Evolutionary conservation across 495 filamentous ascomycete species (phyloP).

Genomic region (Xylaria longipes): DNA sequence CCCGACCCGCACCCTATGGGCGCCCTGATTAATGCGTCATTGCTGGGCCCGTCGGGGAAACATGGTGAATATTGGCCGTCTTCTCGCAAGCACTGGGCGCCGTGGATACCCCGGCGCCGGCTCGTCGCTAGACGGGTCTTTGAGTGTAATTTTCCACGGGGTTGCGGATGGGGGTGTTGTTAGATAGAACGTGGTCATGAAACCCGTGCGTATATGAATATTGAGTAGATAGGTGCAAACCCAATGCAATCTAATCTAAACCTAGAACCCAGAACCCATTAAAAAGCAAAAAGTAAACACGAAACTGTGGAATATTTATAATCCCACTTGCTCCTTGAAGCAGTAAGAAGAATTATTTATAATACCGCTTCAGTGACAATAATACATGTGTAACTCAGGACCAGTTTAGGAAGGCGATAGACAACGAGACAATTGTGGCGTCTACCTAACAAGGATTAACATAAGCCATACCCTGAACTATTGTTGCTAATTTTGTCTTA

Average conservation of each 20-base stretch:
- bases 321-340: neutral
- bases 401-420: no score
- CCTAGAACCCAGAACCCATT: no score
- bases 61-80: conserved; percentile 16
- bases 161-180: neutral
- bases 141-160: neutral
- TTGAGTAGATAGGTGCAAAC: neutral
- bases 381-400: neutral
- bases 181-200: neutral
- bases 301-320: neutral
- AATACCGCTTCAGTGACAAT: no score
- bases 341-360: no score
- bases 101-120: conserved; percentile 15
- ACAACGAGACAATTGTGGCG: no score
- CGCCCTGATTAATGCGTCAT: neutral
- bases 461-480: no score
- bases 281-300: neutral
- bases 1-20: conserved; percentile 6
- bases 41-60: neutral
- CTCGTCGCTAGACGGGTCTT: neutral
- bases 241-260: neutral
- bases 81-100: conserved; percentile 10
- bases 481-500: no score
- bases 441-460: no score
- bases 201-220: neutral